Conservation (phyloP, 257 asterid genomes). For the Asclepias syriaca region DNA sequence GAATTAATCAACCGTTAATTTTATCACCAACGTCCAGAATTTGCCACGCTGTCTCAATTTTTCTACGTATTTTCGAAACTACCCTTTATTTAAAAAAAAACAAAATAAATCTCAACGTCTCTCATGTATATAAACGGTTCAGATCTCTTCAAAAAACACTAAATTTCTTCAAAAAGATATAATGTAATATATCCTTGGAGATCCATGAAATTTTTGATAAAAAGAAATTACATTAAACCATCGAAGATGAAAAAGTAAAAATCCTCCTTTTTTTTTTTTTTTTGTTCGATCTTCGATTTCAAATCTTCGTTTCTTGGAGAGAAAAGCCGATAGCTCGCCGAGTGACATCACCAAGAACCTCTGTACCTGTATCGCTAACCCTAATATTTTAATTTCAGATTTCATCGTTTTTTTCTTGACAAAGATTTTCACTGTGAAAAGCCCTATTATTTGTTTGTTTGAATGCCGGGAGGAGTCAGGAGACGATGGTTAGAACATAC, state of each 20-base stretch:
- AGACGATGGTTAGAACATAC: conserved; percentile 49
- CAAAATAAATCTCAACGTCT: conserved; percentile 17
- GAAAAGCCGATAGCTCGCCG: background rate
- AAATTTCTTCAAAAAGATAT: background rate
- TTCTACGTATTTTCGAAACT: background rate
- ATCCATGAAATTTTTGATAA: background rate
- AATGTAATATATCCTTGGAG: background rate
- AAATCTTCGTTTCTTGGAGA: conserved; percentile 9
- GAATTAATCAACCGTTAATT: background rate
- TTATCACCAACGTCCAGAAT: background rate
- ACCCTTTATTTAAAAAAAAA: background rate
- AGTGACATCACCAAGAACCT: background rate
- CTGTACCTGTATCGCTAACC: conserved; percentile 8
- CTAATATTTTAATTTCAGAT: conserved; percentile 8
- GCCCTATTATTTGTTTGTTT: background rate
- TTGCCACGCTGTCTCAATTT: background rate
- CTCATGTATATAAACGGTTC: conserved; percentile 15
- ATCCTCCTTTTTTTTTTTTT: background rate
- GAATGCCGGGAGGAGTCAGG: conserved; percentile 6
- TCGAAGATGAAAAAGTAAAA: background rate
- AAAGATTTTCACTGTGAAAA: background rate
- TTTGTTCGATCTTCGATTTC: conserved; percentile 23
- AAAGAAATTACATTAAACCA: background rate
- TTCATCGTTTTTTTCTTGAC: background rate
- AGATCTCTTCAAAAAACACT: conserved; percentile 8